Percentiles rank a stretch among this genome's conserved stretches.
Conservation (phyloP, 805 yeast species). For the Ogataea salicorniae region DNA sequence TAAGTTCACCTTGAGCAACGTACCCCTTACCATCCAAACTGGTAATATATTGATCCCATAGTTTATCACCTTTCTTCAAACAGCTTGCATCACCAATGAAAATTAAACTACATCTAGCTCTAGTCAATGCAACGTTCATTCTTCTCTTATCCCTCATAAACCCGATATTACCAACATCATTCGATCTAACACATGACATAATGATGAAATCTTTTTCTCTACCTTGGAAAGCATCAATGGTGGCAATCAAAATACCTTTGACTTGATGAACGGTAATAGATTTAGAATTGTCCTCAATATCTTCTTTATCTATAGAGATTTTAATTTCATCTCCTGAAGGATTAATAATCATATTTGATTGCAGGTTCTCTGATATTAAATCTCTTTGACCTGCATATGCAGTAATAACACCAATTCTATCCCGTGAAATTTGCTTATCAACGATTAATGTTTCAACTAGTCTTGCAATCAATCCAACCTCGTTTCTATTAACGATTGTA, state of each 20-base stretch:
- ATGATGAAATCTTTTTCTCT: slow-evolving; percentile 80
- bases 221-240: slow-evolving; percentile 93
- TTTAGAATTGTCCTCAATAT: slow-evolving; percentile 38
- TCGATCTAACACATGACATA: slow-evolving; percentile 73
- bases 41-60: slow-evolving; percentile 49
- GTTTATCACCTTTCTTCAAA: slow-evolving; percentile 37
- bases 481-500: slow-evolving; percentile 54
- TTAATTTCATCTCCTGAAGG: slow-evolving; percentile 44
- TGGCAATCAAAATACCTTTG: slow-evolving; percentile 42
- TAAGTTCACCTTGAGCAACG: slow-evolving; percentile 21
- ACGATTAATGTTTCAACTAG: slow-evolving; percentile 45
- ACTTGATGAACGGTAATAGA: slow-evolving; percentile 41
- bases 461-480: slow-evolving; percentile 43
- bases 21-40: slow-evolving; percentile 33
- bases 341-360: slow-evolving; percentile 48
- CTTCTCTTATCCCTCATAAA: slow-evolving; percentile 58
- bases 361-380: slow-evolving; percentile 45
- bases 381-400: slow-evolving; percentile 78
- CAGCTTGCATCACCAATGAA: slow-evolving; percentile 57
- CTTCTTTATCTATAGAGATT: slow-evolving; percentile 58
- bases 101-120: slow-evolving; percentile 60
- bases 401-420: slow-evolving; percentile 61
- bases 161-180: slow-evolving; percentile 50
- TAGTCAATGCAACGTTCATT: slow-evolving; percentile 67
- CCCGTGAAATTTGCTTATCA: slow-evolving; percentile 45